Conservation (phyloP, 2,329 filamentous ascomycete species). For the Diaporthe aspalathi region DNA sequence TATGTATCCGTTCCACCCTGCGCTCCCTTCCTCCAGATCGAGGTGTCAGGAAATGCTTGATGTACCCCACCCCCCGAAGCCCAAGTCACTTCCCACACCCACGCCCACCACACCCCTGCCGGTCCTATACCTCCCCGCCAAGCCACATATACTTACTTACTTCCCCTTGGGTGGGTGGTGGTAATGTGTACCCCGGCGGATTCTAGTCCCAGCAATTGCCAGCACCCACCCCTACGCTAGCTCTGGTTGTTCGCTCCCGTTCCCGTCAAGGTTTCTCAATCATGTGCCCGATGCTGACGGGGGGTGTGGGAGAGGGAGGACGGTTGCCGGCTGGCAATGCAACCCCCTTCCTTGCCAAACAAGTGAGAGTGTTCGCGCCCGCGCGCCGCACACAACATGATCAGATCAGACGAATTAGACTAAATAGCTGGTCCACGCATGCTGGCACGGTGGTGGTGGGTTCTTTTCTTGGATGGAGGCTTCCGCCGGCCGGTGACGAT, state of each 20-base stretch:
- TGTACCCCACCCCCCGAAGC: slow-evolving; percentile 18
- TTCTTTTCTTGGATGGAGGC: background rate
- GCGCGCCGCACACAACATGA: too few species aligned
- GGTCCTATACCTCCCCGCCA: background rate
- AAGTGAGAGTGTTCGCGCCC: slow-evolving; percentile 12
- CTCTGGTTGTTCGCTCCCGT: slow-evolving; percentile 27
- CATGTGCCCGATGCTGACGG: slow-evolving; percentile 25
- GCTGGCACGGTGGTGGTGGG: too few species aligned
- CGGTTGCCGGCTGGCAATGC: slow-evolving; percentile 25
- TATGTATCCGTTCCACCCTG: background rate
- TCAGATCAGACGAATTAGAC: slow-evolving; percentile 29
- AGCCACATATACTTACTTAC: background rate
- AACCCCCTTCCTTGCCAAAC: slow-evolving; percentile 7
- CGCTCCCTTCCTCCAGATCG: slow-evolving; percentile 7
- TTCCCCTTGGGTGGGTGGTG: too few species aligned
- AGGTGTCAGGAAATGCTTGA: background rate
- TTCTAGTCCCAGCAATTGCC: background rate
- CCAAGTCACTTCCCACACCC: background rate
- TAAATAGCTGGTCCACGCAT: slow-evolving; percentile 4
- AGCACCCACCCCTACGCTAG: slow-evolving; percentile 14
- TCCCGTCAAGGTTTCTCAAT: slow-evolving; percentile 28
- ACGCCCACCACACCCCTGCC: background rate
- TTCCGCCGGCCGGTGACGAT: background rate
- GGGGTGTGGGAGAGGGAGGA: too few species aligned
- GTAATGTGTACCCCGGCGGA: too few species aligned